Conservation (phyloP, 371 early-diverging fungal species). For the Saksenaea vasiformis region DNA sequence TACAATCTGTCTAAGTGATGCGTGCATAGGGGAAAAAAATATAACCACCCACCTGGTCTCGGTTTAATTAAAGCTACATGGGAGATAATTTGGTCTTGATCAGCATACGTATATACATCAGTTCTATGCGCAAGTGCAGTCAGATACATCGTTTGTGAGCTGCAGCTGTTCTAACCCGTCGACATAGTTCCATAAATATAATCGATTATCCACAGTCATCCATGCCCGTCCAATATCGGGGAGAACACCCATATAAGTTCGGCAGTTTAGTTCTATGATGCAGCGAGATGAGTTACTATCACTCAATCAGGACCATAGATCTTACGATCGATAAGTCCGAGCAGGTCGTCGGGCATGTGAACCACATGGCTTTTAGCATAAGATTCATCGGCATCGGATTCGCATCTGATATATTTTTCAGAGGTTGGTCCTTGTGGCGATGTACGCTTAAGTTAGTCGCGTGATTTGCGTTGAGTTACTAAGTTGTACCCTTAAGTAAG, state of each 20-base stretch:
- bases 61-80: slow-evolving; percentile 80
- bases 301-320: slow-evolving; percentile 1
- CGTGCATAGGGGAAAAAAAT: not conserved
- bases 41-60: slow-evolving; percentile 52
- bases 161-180: slow-evolving; percentile 39
- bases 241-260: slow-evolving; percentile 85
- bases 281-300: not conserved
- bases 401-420: slow-evolving; percentile 14
- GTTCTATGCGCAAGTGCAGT: slow-evolving; percentile 24
- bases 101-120: slow-evolving; percentile 73
- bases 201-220: slow-evolving; percentile 77
- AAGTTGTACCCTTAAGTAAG: slow-evolving; percentile 31
- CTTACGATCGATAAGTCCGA: slow-evolving; percentile 72
- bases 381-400: slow-evolving; percentile 5
- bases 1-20: not conserved
- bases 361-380: slow-evolving; percentile 17
- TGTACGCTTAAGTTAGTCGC: not conserved
- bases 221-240: slow-evolving; percentile 77
- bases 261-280: slow-evolving; percentile 61
- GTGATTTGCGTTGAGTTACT: not conserved
- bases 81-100: slow-evolving; percentile 84
- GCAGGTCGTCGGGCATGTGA: slow-evolving; percentile 69
- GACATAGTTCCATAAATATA: slow-evolving; percentile 81
- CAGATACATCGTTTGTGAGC: not conserved
- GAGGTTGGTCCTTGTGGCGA: slow-evolving; percentile 15